Evolutionary conservation across 768 basidiomycete species (phyloP).

Genomic region (Xerocomus spinulosus): DNA sequence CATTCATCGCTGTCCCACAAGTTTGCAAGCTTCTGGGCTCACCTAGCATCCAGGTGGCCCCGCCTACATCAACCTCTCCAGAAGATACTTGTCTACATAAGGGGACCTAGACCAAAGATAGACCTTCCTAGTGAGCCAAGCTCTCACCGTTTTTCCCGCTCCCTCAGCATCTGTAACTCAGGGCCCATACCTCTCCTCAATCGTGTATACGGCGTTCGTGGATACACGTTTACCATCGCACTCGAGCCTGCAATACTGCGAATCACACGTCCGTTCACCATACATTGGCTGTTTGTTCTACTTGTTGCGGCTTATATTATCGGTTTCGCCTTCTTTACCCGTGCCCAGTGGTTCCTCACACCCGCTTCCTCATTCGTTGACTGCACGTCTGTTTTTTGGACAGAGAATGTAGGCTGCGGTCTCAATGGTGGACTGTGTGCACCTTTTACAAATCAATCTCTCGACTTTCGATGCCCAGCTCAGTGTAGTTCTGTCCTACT

Average conservation of each 20-base stretch:
- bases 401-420: constrained; percentile 65
- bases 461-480: constrained; percentile 80
- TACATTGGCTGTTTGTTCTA: constrained; percentile 50
- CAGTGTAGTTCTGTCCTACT: constrained; percentile 60
- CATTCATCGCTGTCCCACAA: background rate
- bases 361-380: constrained; percentile 58
- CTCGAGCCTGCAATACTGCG: constrained; percentile 55
- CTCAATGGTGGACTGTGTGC: constrained; percentile 61
- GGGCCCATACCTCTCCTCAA: constrained; percentile 55
- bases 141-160: background rate
- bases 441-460: constrained; percentile 56
- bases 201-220: constrained; percentile 39
- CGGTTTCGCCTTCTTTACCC: constrained; percentile 64
- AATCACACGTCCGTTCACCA: constrained; percentile 48
- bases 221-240: constrained; percentile 35
- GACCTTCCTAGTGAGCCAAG: constrained; percentile 41
- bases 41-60: constrained; percentile 15
- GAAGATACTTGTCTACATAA: constrained; percentile 35
- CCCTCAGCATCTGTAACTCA: constrained; percentile 22
- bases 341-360: constrained; percentile 68
- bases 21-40: constrained; percentile 7
- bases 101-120: constrained; percentile 57
- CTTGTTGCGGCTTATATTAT: constrained; percentile 63
- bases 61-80: constrained; percentile 10
- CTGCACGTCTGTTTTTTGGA: constrained; percentile 72